Base-by-base conservation (phyloP, 2,329 filamentous ascomycete genomes). In the Fusarium sp. region DNA sequence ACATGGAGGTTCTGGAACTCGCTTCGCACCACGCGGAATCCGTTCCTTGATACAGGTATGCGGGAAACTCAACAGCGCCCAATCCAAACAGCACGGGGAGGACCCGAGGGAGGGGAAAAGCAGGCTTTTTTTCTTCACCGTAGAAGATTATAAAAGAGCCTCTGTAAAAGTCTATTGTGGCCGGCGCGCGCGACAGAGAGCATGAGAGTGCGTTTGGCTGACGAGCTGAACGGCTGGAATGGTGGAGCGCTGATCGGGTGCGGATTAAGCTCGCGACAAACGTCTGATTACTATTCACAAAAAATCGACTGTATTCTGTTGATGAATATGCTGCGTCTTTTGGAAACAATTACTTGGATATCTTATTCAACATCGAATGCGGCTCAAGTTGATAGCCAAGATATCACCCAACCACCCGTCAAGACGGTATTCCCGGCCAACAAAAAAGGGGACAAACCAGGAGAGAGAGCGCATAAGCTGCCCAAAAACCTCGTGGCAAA, bases 61-160 rank as follows among this genome's bases (percentile, higher is more conserved):
- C 47, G 47, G 47, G 18, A 50, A 7, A 29, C 45, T 29, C 5
- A 29, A n/a, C 16, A 52, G 47, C 25, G 27, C 47, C 45, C 45
- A 50, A 50, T 50, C 45, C 45, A 50, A 50, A 3, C 18, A n/a
- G 18, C 5, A 31, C 27, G 47, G 27, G 14, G 18, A 20, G 10
- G 27, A 31, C 27, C 27, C 47, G 27, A 52, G 10, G 47, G 47
- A 31, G 47, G 27, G 18, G 27, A 63, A 22, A 13, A 61, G n/a
- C n/a, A 71, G 33, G 42, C 16, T 25, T 50, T 35, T 61, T 31
- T 25, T 22, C 13, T 45, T 52, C 11, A 67, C 35, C 42, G 59
- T 66, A 69, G 69, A 62, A 70, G 56, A 40, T 52, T 57, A 50
- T 52, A 66, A 74, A 52, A 50, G 22, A 16, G 27, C 1, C 29